phyloP scores from a whole-genome alignment of 257 asterid species.

The Datura wrightii region DNA sequence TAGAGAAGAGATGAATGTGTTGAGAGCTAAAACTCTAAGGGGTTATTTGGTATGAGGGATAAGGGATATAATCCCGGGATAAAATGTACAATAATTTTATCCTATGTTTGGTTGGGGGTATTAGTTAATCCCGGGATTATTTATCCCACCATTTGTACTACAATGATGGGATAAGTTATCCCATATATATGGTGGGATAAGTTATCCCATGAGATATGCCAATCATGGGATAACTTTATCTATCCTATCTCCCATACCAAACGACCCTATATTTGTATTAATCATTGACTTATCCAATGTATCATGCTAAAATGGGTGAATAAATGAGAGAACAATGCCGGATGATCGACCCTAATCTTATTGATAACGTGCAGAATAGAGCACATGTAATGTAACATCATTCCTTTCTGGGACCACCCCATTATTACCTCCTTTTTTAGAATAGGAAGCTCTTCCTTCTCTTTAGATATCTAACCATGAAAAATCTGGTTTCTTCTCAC shows the following conservation, averaged over 20 bases:
- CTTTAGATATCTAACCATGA: not conserved
- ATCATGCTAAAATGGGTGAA: slow-evolving; percentile 2
- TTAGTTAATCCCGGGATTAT: no score
- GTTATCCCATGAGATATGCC: no score
- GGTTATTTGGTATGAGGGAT: no score
- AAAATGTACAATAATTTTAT: no score
- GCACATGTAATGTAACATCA: slow-evolving; percentile 4
- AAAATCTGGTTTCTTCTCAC: not conserved
- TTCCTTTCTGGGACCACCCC: not conserved
- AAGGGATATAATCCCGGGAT: no score
- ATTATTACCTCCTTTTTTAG: not conserved
- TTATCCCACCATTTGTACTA: no score
- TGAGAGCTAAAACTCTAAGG: not conserved
- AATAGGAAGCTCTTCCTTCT: not conserved
- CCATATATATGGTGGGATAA: no score
- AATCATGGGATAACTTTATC: no score
- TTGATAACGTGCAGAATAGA: not conserved
- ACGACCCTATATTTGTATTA: not conserved
- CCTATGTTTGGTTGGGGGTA: no score
- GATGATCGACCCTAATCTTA: not conserved
- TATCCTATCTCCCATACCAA: no score
- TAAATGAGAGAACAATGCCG: not conserved
- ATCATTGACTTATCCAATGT: not conserved
- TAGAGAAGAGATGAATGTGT: not conserved
- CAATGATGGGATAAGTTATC: no score